Evolutionary conservation across 306 rosid species (phyloP).

Genomic region (Lablab purpureus): DNA sequence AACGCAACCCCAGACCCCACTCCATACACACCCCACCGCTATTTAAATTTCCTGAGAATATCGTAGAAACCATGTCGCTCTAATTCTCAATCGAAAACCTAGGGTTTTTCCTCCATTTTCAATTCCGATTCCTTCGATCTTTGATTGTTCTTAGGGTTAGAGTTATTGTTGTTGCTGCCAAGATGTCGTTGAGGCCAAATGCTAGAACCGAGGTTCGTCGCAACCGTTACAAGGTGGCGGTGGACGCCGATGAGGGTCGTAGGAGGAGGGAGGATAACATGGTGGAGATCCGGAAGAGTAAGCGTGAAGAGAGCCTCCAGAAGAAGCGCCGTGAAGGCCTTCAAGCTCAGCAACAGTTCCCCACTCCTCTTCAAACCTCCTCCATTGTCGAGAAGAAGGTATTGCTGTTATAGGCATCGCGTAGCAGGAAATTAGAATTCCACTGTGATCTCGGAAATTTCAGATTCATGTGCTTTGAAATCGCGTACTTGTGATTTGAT

Average conservation of each 20-base stretch:
- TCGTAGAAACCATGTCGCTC: slow-evolving; percentile 32
- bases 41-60: slow-evolving; percentile 45
- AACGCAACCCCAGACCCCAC: slow-evolving; percentile 24
- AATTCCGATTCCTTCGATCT: slow-evolving; percentile 39
- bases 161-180: slow-evolving; percentile 1
- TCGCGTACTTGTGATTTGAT: not conserved
- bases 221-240: slow-evolving; percentile 91
- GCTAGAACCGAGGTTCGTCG: slow-evolving; percentile 92
- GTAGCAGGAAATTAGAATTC: slow-evolving; percentile 21
- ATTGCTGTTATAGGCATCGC: not conserved
- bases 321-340: slow-evolving; percentile 96
- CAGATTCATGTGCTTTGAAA: slow-evolving; percentile 2
- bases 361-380: slow-evolving; percentile 56
- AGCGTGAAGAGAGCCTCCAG: slow-evolving; percentile 86
- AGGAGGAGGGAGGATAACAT: slow-evolving; percentile 87
- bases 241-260: slow-evolving; percentile 94
- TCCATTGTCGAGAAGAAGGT: slow-evolving; percentile 81
- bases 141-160: slow-evolving; percentile 32
- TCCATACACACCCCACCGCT: slow-evolving; percentile 32
- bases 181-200: slow-evolving; percentile 88
- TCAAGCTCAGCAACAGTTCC: slow-evolving; percentile 72
- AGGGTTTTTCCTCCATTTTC: slow-evolving; percentile 49
- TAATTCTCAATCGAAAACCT: slow-evolving; percentile 44
- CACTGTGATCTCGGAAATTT: slow-evolving; percentile 29
- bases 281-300: slow-evolving; percentile 96